phyloP scores from a whole-genome alignment of 352 stramenopile species.

The Phytophthora melonis region DNA sequence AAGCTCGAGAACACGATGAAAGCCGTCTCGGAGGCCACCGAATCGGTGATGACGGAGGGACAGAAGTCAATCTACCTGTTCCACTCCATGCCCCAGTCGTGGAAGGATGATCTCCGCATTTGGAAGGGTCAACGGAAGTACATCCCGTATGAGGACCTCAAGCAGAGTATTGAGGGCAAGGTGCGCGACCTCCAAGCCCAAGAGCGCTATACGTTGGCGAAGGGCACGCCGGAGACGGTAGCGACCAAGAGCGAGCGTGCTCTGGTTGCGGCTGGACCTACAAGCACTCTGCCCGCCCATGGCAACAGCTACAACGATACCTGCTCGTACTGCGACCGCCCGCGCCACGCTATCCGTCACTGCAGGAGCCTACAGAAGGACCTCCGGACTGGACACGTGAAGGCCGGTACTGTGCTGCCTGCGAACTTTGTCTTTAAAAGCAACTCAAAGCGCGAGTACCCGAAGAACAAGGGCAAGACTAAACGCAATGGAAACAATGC shows the following conservation, averaged over 20 bases:
- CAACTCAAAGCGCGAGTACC: background rate
- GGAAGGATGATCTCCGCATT: constrained; percentile 3
- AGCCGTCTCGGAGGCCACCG: background rate
- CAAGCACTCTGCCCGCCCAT: background rate
- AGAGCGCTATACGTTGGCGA: background rate
- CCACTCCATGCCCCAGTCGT: constrained; percentile 1
- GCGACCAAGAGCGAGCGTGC: background rate
- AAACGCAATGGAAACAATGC: background rate
- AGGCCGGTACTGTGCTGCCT: constrained; percentile 1
- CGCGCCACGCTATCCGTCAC: constrained; percentile 11
- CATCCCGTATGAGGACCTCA: constrained; percentile 8
- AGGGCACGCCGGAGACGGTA: background rate
- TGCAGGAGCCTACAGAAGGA: constrained; percentile 45
- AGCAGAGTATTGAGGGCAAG: constrained; percentile 1
- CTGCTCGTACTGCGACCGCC: constrained; percentile 1
- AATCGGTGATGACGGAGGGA: constrained; percentile 10
- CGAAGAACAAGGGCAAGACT: background rate
- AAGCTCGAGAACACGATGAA: constrained; percentile 8
- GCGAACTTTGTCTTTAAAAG: background rate
- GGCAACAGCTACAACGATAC: background rate
- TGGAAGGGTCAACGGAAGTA: constrained; percentile 10
- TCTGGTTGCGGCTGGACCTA: background rate
- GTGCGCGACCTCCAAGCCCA: background rate
- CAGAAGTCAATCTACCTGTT: constrained; percentile 11
- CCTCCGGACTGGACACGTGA: background rate